Base-by-base conservation (phyloP, 345 rosid species). In the Euclidium syriacum region DNA sequence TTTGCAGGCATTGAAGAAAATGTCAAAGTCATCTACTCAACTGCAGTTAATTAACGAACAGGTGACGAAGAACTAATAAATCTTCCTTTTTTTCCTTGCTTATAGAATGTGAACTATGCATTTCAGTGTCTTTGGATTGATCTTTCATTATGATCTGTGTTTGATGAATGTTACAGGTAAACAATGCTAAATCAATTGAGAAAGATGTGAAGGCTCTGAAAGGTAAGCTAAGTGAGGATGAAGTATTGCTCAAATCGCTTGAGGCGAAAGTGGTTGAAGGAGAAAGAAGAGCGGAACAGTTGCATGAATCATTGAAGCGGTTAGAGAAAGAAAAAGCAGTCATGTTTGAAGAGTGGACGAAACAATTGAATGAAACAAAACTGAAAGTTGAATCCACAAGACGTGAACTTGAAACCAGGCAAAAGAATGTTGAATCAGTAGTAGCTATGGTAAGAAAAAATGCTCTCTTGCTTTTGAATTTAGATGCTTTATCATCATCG, bases 101-200 rank as follows among this genome's bases (percentile, higher is more conserved):
- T 64, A 10, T 64, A 48, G 22, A 33, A 17, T 50, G 11, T 54
- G 46, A 38, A 30, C 22, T 17, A 47, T 46, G 27, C 6, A 18
- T 40, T 35, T 36, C 5, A 53, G 36, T 48, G 0, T 63, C 24
- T 23, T 22, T 55, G 40, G 30, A 49, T 40, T 11, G 39, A 56
- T 23, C 17, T 18, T 70, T 15, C 3, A 4, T 39, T 35, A 33
- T 15, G 32, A 5, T 17, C 17, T 58, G 60, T 58, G 41, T 32
- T 48, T 65, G 44, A 58, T 50, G 50, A n/a, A 15, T 63, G 50
- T 40, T 66, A 59, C 50, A 90, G 97, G 82, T 79, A 52, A 82
- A 85, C 40, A 78, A 90, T 55, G 86, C 88, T 8, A 94, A 94
- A 82, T 65, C 96, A 27, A 79, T 80, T 38, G 99, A 90, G 74